Percentiles rank a stretch among this genome's conserved stretches.
Evolutionary conservation across 768 basidiomycete genomes (phyloP).

Genomic region (Krasilnikovozyma curviuscula): DNA sequence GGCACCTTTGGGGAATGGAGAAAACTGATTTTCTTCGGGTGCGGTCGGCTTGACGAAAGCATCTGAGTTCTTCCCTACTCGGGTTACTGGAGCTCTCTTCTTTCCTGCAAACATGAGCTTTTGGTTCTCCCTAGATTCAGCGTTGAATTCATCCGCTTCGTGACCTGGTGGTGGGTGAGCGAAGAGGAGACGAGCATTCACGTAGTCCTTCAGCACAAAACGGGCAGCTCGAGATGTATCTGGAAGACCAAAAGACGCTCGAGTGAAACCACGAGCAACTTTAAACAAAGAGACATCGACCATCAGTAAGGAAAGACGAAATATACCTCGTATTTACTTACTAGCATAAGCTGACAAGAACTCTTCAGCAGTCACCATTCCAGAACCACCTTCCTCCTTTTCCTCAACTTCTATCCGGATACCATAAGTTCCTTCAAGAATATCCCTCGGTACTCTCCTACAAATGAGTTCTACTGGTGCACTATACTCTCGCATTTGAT

Average conservation of each 20-base stretch:
- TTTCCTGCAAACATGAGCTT: constrained; percentile 54
- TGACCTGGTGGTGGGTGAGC: constrained; percentile 58
- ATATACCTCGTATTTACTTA: constrained; percentile 31
- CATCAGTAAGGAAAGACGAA: background rate
- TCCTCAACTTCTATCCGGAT: constrained; percentile 45
- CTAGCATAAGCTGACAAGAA: constrained; percentile 79
- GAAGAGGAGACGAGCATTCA: constrained; percentile 77
- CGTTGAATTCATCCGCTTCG: constrained; percentile 52
- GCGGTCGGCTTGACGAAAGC: constrained; percentile 43
- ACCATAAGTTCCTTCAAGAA: constrained; percentile 82
- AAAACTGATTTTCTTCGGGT: constrained; percentile 19
- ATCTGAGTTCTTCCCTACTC: constrained; percentile 64
- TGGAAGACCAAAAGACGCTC: constrained; percentile 88
- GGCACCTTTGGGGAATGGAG: constrained; percentile 8
- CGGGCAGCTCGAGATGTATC: constrained; percentile 89
- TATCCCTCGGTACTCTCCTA: constrained; percentile 54
- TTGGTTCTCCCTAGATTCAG: constrained; percentile 38
- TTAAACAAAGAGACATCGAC: constrained; percentile 10
- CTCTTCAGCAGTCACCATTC: constrained; percentile 48
- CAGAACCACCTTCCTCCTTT: constrained; percentile 69
- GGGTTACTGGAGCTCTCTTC: constrained; percentile 71
- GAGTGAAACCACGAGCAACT: constrained; percentile 86
- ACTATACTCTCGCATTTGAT: constrained; percentile 83
- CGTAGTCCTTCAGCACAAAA: constrained; percentile 87
- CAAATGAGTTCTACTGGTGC: constrained; percentile 63